Base-by-base conservation (phyloP, 2,329 filamentous ascomycete genomes). In the Penicillium brasilianum region DNA sequence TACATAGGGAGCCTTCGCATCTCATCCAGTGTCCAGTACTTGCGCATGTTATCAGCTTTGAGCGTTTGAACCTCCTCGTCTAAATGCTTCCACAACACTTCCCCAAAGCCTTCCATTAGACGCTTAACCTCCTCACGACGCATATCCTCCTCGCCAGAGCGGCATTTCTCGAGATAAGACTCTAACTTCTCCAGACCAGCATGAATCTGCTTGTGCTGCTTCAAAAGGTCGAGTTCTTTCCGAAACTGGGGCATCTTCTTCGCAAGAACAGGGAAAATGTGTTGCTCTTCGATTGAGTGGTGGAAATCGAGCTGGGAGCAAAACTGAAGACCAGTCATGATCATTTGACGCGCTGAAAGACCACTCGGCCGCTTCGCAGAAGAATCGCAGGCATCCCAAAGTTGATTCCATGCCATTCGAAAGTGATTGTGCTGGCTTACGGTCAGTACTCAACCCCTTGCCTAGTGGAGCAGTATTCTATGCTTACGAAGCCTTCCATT, bases 21-120 rank as follows among this genome's bases (percentile, higher is more conserved):
- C 82, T 97, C 93, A 50, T 91, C 87, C 62, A 87, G 68, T 0
- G 83, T 90, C 91, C 91, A 97, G 76, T 90, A 93, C 76, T 83
- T 87, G 68, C 91, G 84, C 93, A 97, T 96, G 74, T 94, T 96
- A 76, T 95, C 90, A 48, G 92, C 92, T 2, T 89, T 86, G 34
- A 97, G 76, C 66, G 90, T 85, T 75, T 83, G 80, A 8, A 97
- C 92, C 82, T 97, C 93, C 69, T 93, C 88, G 70, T 95, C 91
- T 62, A 97, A 79, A 82, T 97, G 93, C 71, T 80, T 81, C 90
- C 92, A 94, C 52, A 97, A 75, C 64, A 96, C 90, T 10, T 82
- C 81, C 11, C 90, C 90, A 86, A 93, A 97, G 4, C 76, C 76
- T 75, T 96, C 90, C 87, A 96, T 88, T 70, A 91, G 84, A 37